phyloP scores from a whole-genome alignment of 2,329 filamentous ascomycete species.

The Xylaria sp. region DNA sequence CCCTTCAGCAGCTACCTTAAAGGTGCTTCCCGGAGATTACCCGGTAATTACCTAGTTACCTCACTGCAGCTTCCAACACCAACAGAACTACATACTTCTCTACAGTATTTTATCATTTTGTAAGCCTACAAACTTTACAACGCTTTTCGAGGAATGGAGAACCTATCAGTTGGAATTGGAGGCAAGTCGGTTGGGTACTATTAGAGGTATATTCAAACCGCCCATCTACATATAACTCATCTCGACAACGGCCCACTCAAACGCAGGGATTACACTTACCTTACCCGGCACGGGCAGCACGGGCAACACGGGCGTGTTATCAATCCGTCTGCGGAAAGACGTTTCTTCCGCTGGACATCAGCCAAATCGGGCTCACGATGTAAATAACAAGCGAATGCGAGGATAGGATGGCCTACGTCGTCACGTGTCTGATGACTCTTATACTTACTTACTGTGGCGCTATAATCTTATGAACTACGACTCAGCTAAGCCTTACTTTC shows the following conservation, averaged over 20 bases:
- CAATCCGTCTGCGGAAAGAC: slow-evolving; percentile 13
- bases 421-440: background rate
- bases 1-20: too few species aligned
- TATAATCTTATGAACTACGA: background rate
- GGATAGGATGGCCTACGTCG: background rate
- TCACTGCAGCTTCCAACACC: too few species aligned
- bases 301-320: background rate
- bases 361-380: background rate
- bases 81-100: background rate
- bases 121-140: background rate
- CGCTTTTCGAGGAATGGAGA: too few species aligned
- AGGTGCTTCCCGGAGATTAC: slow-evolving; percentile 23
- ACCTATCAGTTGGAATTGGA: background rate
- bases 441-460: background rate
- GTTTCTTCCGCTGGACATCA: slow-evolving; percentile 10
- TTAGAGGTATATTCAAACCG: background rate
- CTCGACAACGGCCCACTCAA: background rate
- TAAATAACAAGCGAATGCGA: background rate
- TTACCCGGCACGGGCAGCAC: background rate
- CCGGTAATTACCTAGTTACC: slow-evolving; percentile 1
- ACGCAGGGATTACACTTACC: background rate
- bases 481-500: background rate
- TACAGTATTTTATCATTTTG: background rate
- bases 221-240: too few species aligned
- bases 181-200: background rate